Evolutionary conservation across 176 grass and related monocot species (phyloP).

Genomic region (Cymbopogon citratus): DNA sequence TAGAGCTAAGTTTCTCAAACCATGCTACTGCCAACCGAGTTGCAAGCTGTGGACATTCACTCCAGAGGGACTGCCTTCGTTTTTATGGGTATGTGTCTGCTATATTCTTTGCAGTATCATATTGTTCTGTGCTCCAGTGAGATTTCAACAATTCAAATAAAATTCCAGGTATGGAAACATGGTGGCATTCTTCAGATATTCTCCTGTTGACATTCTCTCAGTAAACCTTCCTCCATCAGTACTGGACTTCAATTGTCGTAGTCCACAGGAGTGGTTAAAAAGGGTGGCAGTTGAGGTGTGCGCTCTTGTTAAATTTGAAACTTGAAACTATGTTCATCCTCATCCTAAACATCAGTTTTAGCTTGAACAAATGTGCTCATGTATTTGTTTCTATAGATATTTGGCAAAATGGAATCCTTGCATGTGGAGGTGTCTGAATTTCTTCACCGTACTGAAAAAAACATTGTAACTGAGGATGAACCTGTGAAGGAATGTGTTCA

Average conservation of each 20-base stretch:
- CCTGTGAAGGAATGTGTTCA: slow-evolving; percentile 52
- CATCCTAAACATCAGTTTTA: neutral
- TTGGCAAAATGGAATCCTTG: slow-evolving; percentile 53
- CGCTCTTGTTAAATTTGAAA: slow-evolving; percentile 23
- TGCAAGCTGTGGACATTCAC: slow-evolving; percentile 88
- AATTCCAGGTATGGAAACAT: slow-evolving; percentile 73
- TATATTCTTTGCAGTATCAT: slow-evolving; percentile 21
- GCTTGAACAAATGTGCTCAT: slow-evolving; percentile 1
- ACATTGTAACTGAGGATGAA: slow-evolving; percentile 45
- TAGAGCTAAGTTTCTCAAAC: slow-evolving; percentile 96
- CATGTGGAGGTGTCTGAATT: slow-evolving; percentile 73
- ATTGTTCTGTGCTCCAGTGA: slow-evolving; percentile 13
- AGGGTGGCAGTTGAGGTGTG: slow-evolving; percentile 63
- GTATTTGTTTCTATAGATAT: slow-evolving; percentile 56
- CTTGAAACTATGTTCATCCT: slow-evolving; percentile 14
- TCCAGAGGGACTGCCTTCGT: slow-evolving; percentile 90
- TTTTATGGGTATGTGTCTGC: slow-evolving; percentile 69
- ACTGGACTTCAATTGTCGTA: slow-evolving; percentile 56
- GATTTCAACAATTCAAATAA: slow-evolving; percentile 26
- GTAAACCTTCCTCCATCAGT: slow-evolving; percentile 70
- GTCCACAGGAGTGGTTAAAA: slow-evolving; percentile 70
- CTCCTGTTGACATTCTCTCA: slow-evolving; percentile 84
- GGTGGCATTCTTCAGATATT: slow-evolving; percentile 95
- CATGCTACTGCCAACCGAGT: slow-evolving; percentile 82
- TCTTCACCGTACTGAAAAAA: slow-evolving; percentile 62